A percentile compares a stretch with the other conserved stretches of the same genome.
phyloP scores from a whole-genome alignment of 2,329 filamentous ascomycete species.

The Capronia epimyces region DNA sequence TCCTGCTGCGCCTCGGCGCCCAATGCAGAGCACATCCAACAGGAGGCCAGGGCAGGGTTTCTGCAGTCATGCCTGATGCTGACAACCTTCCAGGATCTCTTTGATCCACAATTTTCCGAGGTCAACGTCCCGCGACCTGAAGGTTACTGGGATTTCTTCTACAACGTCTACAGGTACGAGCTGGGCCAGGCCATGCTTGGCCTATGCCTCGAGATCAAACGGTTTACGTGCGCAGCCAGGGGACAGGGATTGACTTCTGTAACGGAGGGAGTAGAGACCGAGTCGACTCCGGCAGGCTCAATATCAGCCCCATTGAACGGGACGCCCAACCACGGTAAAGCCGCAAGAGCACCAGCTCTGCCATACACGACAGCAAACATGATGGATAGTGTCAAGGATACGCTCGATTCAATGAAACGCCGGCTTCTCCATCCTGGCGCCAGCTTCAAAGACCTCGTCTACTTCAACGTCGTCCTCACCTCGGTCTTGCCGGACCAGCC shows the following conservation, averaged over 20 bases:
- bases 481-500: slow-evolving; percentile 10
- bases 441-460: slow-evolving; percentile 25
- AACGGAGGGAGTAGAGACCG: not conserved
- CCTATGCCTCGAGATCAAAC: slow-evolving; percentile 25
- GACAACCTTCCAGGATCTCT: slow-evolving; percentile 33
- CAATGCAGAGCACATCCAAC: slow-evolving; percentile 18
- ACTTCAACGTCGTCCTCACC: slow-evolving; percentile 22
- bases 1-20: slow-evolving; percentile 26
- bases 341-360: not conserved
- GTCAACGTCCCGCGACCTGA: slow-evolving; percentile 28
- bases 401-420: slow-evolving; percentile 23
- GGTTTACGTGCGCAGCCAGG: slow-evolving; percentile 3
- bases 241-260: not conserved
- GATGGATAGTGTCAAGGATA: slow-evolving; percentile 21
- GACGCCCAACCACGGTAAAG: not conserved
- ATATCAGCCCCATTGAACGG: not conserved
- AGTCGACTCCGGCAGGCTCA: not conserved
- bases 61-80: slow-evolving; percentile 31
- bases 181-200: slow-evolving; percentile 18
- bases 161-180: slow-evolving; percentile 25
- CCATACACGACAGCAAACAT: slow-evolving; percentile 18
- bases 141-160: slow-evolving; percentile 28
- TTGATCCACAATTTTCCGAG: slow-evolving; percentile 32
- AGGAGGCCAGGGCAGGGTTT: slow-evolving; percentile 27
- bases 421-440: slow-evolving; percentile 19